Base-by-base conservation (phyloP, 768 basidiomycete genomes). In the Suillus subluteus region DNA sequence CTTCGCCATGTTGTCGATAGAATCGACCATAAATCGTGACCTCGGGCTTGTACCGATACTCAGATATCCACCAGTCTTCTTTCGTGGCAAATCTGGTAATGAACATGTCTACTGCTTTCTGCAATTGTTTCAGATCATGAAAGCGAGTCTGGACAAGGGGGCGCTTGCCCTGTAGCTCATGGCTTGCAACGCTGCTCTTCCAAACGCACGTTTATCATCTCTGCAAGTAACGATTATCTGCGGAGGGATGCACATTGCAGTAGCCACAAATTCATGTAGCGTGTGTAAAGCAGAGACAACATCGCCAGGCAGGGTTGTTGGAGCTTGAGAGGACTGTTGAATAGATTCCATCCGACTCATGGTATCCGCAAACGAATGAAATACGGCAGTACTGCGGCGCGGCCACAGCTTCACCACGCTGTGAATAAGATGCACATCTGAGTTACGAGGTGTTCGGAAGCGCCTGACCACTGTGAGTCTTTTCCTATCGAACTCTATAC, bases 21-120 rank as follows among this genome's bases (percentile, higher is more conserved):
- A 77, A 77, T 26, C 77, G 75, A 44, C 75, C 76, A 56, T 78
- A 77, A 35, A 77, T 74, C n/a, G 77, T 66, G 38, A 77, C 76
- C 55, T 77, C 77, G 6, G 76, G 76, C 62, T 78, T 77, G 35
- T 77, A 77, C 67, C 65, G 71, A 63, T 64, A 74, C 58, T 77
- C 76, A 44, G 76, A 78, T 75, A 77, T 73, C 77, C 77, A 77
- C 76, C 76, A 77, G 30, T 77, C 76, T 58, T 77, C 76, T 52
- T 77, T 77, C 59, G 77, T 77, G 26, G 76, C 75, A 44, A 77
- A 77, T 30, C 76, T 78, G 41, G 76, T 78, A 5, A 77, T 73
- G 65, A 77, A 77, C 32, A 78, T 21, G 26, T 77, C 76, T 44
- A 69, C 69, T 37, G 65, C 76, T 74, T 75, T 77, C 76, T 77